A percentile compares a stretch with the other conserved stretches of the same genome.
Conservation (phyloP, 176 grass and related monocot species). For the Eremochloa ophiuroides region DNA sequence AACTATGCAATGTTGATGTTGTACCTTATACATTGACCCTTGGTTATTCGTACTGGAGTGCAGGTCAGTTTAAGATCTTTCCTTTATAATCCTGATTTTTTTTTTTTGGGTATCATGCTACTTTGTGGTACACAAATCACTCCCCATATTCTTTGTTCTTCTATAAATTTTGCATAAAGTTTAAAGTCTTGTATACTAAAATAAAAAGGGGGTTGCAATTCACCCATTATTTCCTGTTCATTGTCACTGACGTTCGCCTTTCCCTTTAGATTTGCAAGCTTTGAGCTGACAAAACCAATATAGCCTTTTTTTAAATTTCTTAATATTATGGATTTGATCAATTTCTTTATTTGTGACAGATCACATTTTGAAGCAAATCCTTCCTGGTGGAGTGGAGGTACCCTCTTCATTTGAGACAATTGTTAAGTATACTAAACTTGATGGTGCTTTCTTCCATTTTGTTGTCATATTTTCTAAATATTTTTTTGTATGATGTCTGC, state of each 20-base stretch:
- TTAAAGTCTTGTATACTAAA: not conserved
- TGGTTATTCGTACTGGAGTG: conserved; percentile 86
- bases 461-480: conserved; percentile 13
- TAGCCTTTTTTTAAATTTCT: not conserved
- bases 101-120: not conserved
- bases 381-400: conserved; percentile 77
- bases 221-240: not conserved
- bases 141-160: not conserved
- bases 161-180: not conserved
- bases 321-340: not conserved
- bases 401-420: conserved; percentile 98
- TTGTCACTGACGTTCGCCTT: not conserved
- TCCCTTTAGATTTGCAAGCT: not conserved
- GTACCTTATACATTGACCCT: conserved; percentile 73
- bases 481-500: conserved; percentile 30
- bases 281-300: not conserved
- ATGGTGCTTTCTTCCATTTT: not conserved
- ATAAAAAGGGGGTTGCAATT: not conserved
- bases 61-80: conserved; percentile 57
- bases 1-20: conserved; percentile 61
- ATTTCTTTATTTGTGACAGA: conserved; percentile 49
- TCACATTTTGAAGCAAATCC: conserved; percentile 82
- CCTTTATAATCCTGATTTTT: conserved; percentile 10
- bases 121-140: not conserved
- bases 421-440: conserved; percentile 65